phyloP scores from a whole-genome alignment of 2,329 filamentous ascomycete species.

The Talaromyces sp. region DNA sequence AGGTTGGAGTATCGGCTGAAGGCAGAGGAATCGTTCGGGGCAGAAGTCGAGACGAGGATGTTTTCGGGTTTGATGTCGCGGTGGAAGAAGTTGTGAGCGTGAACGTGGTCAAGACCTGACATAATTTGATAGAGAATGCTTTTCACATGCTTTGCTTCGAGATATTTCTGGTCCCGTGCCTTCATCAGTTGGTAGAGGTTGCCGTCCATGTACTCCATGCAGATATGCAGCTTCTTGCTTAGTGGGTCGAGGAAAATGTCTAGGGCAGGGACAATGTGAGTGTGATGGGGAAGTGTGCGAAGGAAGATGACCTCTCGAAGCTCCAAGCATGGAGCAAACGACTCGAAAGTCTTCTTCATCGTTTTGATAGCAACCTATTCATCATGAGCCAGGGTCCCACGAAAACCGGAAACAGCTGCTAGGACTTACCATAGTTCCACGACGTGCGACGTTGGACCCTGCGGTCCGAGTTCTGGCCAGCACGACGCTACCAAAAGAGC shows the following conservation, averaged over 20 bases:
- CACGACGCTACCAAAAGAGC: slow-evolving; percentile 94
- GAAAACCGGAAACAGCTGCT: background rate
- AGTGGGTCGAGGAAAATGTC: slow-evolving; percentile 98
- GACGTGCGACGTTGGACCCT: slow-evolving; percentile 80
- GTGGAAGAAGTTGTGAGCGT: slow-evolving; percentile 96
- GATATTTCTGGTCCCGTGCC: slow-evolving; percentile 86
- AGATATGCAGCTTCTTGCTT: slow-evolving; percentile 94
- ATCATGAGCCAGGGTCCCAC: slow-evolving; percentile 18
- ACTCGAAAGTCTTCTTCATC: slow-evolving; percentile 99
- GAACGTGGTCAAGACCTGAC: slow-evolving; percentile 92
- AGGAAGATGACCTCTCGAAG: slow-evolving; percentile 96
- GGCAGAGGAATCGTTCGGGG: slow-evolving; percentile 72
- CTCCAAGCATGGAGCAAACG: slow-evolving; percentile 83
- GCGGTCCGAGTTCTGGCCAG: slow-evolving; percentile 88
- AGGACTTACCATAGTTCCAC: slow-evolving; percentile 77
- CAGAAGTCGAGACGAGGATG: slow-evolving; percentile 90
- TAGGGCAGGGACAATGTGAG: slow-evolving; percentile 91
- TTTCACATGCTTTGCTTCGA: slow-evolving; percentile 90
- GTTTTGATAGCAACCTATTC: slow-evolving; percentile 94
- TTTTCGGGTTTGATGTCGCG: slow-evolving; percentile 99
- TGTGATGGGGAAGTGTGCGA: slow-evolving; percentile 79
- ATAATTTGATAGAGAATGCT: slow-evolving; percentile 98
- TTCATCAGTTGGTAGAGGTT: slow-evolving; percentile 99
- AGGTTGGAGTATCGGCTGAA: slow-evolving; percentile 91
- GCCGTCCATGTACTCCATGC: slow-evolving; percentile 99